These are phyloP conservation scores for Jaapia argillacea DNA, from an alignment of 768 basidiomycete species.

Conservation along the genomic window DNA sequence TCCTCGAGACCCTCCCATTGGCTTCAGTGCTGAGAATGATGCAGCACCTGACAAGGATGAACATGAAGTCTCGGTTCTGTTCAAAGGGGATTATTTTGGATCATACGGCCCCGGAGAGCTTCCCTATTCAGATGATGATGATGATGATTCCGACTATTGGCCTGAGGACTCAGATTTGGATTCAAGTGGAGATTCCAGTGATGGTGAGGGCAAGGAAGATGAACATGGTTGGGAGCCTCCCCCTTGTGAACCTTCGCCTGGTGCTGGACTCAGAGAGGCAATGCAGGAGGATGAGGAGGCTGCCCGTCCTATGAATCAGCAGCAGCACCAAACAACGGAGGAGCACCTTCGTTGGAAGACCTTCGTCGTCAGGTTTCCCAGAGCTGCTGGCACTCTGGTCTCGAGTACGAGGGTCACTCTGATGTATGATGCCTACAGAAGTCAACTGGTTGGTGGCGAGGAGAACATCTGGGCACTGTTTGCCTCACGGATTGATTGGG, in stretches of 20 bases:
- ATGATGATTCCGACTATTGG: too few relatives aligned
- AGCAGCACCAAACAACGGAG: neutral
- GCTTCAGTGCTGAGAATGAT: neutral
- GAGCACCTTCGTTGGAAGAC: neutral
- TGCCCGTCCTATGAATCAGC: neutral
- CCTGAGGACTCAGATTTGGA: too few relatives aligned
- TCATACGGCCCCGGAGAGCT: neutral
- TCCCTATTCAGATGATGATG: neutral
- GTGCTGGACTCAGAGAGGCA: too few relatives aligned
- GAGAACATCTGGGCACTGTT: constrained; percentile 21
- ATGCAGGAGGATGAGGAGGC: neutral
- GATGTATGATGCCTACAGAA: neutral
- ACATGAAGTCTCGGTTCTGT: neutral
- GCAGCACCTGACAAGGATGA: neutral
- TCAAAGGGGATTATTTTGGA: constrained; percentile 5
- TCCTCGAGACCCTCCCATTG: neutral
- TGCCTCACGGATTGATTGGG: constrained; percentile 25
- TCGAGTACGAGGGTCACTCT: neutral
- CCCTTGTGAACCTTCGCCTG: too few relatives aligned
- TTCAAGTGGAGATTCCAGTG: too few relatives aligned
- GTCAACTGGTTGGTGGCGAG: neutral
- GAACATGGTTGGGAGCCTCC: too few relatives aligned
- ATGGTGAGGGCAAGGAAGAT: too few relatives aligned
- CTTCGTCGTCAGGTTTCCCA: neutral
- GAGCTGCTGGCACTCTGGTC: neutral